Evolutionary conservation across 2,329 filamentous ascomycete species (phyloP), one percentile per base, ranked within the genome.

Genomic region (Amesomyces nigricolor): DNA sequence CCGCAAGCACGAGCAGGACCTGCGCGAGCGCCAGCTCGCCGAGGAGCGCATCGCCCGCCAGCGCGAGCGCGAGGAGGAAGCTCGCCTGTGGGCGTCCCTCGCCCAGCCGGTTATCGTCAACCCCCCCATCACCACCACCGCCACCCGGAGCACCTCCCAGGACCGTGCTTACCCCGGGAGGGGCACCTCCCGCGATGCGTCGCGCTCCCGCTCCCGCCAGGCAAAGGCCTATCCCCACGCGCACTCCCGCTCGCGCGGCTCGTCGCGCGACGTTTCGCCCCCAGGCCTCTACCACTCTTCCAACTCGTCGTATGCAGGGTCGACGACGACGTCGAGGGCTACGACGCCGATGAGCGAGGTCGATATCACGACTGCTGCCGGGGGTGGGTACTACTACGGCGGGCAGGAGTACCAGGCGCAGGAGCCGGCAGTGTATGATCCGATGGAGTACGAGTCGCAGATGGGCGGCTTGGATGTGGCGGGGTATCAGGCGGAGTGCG

Each of bases 301-400:
- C 70, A 74, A 71, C 68, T 78, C 76, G 54, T 77, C 75, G 56
- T 75, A 74, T 58, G 73, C 76, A 40, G 73, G 74, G 2, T 71
- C 69, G 5, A 63, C 64, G n/a, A 66, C 65, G 48, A 66, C 70
- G 53, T 74, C 72, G 51, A 70, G 74, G 37, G 74, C 75, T 1
- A 77, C 78, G 2, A 83, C 80, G 2, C 80, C 80, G 1, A 70
- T 77, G 22, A 75, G 74, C 54, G 29, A 65, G 17, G 73, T 75
- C 38, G 71, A 71, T 13, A 47, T 59, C 35, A 58, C 54, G 50
- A 51, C 49, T 16, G 72, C 57, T 47, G 22, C 22, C 2, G 22
- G 22, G 22, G 22, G 22, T 26, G n/a, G n/a, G n/a, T 26, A 26
- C 5, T 26, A 26, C 22, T 26, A 26, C 22, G 22, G 22, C 5